phyloP scores from a whole-genome alignment of 331 rosid genomes.

The Spiraea crenata region DNA sequence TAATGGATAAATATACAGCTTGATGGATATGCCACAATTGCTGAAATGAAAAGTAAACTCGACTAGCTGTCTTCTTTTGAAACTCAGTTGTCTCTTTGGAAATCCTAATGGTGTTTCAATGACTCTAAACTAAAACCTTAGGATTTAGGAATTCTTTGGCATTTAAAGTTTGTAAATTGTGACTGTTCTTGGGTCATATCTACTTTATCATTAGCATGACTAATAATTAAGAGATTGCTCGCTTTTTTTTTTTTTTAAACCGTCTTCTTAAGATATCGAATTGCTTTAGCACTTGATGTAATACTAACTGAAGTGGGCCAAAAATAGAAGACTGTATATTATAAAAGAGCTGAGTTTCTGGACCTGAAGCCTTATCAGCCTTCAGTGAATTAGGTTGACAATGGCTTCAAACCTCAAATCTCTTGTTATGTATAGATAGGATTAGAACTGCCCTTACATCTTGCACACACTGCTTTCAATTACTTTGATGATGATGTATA shows the following conservation, averaged over 20 bases:
- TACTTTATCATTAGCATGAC: neutral
- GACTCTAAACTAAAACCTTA: neutral
- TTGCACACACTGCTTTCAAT: neutral
- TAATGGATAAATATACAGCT: neutral
- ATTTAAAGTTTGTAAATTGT: neutral
- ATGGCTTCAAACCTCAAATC: neutral
- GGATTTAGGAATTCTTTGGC: neutral
- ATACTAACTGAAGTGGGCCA: neutral
- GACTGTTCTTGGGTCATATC: neutral
- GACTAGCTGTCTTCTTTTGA: neutral
- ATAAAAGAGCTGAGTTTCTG: neutral
- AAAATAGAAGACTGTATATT: neutral
- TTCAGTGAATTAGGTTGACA: neutral
- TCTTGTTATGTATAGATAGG: neutral
- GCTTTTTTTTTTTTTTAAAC: neutral
- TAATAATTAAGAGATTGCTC: neutral
- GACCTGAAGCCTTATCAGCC: neutral
- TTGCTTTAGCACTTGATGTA: neutral
- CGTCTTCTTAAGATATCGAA: neutral
- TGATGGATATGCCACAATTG: neutral
- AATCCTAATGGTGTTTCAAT: neutral
- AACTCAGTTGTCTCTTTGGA: neutral
- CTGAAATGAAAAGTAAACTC: neutral
- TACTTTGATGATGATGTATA: neutral
- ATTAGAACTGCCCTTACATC: neutral